phyloP scores from a whole-genome alignment of 73 alveolate genomes.

The Tetrahymena thermophila region DNA sequence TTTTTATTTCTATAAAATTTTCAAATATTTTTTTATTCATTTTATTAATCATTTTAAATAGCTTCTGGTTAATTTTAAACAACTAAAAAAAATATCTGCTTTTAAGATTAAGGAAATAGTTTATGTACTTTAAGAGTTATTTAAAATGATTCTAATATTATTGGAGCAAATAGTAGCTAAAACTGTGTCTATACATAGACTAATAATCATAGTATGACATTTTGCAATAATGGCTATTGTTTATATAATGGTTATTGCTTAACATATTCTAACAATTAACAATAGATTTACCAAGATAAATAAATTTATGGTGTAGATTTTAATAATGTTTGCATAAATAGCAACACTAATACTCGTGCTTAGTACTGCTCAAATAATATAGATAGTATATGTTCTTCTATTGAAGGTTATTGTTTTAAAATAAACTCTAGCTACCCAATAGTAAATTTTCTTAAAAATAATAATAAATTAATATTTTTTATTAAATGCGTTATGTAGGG shows the following conservation, averaged over 20 bases:
- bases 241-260: neutral
- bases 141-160: neutral
- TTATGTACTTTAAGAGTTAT: neutral
- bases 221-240: neutral
- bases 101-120: neutral
- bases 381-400: neutral
- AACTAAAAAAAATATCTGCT: neutral
- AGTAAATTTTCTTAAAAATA: neutral
- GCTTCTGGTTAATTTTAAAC: neutral
- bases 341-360: neutral
- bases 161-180: neutral
- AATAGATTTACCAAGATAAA: neutral
- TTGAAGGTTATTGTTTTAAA: neutral
- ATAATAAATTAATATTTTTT: neutral
- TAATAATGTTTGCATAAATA: neutral
- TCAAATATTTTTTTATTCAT: no score
- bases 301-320: neutral
- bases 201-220: neutral
- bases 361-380: neutral
- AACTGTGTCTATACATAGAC: neutral
- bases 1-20: no score
- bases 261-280: neutral
- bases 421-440: neutral
- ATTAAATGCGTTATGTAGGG: neutral
- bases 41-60: neutral